phyloP scores from a whole-genome alignment of 257 asterid genomes.

The Voacanga thouarsii region DNA sequence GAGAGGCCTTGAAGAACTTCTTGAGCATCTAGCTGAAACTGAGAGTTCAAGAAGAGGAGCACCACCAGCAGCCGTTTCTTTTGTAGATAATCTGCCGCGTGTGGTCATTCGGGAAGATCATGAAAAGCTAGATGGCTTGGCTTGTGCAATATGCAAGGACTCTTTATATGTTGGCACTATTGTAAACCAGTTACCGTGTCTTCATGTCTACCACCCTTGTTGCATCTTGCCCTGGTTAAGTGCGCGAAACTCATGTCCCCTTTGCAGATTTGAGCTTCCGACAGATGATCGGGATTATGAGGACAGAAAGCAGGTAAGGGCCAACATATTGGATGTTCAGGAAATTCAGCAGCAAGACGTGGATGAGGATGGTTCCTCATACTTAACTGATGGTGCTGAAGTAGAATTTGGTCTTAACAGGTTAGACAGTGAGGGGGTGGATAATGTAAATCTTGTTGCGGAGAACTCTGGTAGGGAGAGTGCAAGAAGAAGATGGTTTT shows the following conservation, averaged over 20 bases:
- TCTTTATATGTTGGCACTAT: constrained; percentile 47
- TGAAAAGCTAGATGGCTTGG: constrained; percentile 38
- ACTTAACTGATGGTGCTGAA: constrained; percentile 24
- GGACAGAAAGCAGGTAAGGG: constrained; percentile 41
- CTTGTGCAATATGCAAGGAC: constrained; percentile 95
- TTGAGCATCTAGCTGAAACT: constrained; percentile 57
- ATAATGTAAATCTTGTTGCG: constrained; percentile 19
- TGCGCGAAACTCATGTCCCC: constrained; percentile 86
- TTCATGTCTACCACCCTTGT: constrained; percentile 70
- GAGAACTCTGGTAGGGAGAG: constrained; percentile 18
- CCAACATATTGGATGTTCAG: constrained; percentile 18
- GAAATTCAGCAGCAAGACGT: constrained; percentile 31
- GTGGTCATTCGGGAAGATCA: constrained; percentile 43
- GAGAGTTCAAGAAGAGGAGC: constrained; percentile 68
- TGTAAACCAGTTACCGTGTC: constrained; percentile 81
- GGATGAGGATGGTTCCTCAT: constrained; percentile 34
- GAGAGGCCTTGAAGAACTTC: constrained; percentile 51
- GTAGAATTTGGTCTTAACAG: constrained; percentile 28
- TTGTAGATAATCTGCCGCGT: constrained; percentile 45
- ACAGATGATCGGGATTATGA: constrained; percentile 82
- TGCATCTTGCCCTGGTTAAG: constrained; percentile 88
- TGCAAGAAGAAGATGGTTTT: constrained; percentile 53
- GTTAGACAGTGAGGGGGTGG: constrained; percentile 22
- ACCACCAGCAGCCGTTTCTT: constrained; percentile 72
- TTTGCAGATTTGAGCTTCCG: constrained; percentile 89